Evolutionary conservation across 352 stramenopile species (phyloP).

Genomic region (Pythium volutum): DNA sequence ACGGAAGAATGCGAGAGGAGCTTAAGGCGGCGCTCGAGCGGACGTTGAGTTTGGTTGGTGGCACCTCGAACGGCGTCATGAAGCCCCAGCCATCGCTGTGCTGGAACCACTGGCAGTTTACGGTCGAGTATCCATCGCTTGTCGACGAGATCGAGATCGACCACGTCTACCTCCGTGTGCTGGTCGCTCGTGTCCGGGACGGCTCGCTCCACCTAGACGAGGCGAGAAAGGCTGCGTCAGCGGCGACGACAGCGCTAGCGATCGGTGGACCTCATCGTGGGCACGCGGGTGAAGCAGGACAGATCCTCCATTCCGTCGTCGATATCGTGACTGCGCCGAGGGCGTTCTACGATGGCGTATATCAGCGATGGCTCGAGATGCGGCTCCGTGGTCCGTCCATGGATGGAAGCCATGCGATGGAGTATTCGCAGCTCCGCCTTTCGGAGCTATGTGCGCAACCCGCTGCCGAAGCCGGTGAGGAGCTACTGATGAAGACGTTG

Average conservation of each 20-base stretch:
- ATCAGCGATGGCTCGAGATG: slow-evolving; percentile 80
- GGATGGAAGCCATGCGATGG: slow-evolving; percentile 18
- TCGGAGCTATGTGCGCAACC: slow-evolving; percentile 18
- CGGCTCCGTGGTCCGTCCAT: slow-evolving; percentile 44
- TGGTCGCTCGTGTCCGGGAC: slow-evolving; percentile 66
- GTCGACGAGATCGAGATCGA: slow-evolving; percentile 60
- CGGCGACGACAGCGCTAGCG: not conserved
- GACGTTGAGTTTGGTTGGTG: slow-evolving; percentile 9
- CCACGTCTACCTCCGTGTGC: slow-evolving; percentile 67
- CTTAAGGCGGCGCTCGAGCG: slow-evolving; percentile 34
- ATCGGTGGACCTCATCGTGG: not conserved
- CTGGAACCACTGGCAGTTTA: slow-evolving; percentile 76
- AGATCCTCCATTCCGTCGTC: slow-evolving; percentile 61
- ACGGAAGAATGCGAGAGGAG: slow-evolving; percentile 49
- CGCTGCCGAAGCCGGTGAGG: slow-evolving; percentile 17
- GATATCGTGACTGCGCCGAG: slow-evolving; percentile 60
- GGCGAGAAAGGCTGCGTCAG: slow-evolving; percentile 30
- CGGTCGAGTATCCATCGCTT: slow-evolving; percentile 60
- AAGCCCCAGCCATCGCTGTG: slow-evolving; percentile 2
- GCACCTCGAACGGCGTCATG: not conserved
- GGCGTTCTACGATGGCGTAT: slow-evolving; percentile 75
- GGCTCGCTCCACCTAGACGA: slow-evolving; percentile 59
- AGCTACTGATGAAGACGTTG: slow-evolving; percentile 66
- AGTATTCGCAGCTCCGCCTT: slow-evolving; percentile 10
- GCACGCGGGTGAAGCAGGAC: slow-evolving; percentile 17